phyloP scores from a whole-genome alignment of 2,329 filamentous ascomycete genomes.

The Trichoderma semiorbis region DNA sequence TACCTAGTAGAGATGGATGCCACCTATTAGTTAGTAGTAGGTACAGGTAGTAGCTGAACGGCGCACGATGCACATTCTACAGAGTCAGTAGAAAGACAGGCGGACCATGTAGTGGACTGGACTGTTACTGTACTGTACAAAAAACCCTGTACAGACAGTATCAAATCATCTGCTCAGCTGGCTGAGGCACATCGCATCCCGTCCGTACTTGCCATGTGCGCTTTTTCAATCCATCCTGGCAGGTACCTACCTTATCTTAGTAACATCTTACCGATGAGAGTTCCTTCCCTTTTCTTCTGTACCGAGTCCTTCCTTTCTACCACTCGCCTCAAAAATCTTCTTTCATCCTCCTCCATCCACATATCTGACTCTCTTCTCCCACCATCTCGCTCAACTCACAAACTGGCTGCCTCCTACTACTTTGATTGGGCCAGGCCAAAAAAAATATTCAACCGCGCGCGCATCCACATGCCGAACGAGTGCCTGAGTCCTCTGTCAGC shows the following conservation, averaged over 20 bases:
- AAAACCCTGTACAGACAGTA: not conserved
- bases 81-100: not conserved
- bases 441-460: not conserved
- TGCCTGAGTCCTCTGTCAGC: constrained; percentile 9
- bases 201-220: not conserved
- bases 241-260: not conserved
- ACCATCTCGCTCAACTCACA: not conserved
- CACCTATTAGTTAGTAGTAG: not conserved
- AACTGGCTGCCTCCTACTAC: not conserved
- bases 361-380: not conserved
- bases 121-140: not conserved
- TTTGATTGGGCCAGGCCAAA: not conserved
- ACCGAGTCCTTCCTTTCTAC: not conserved
- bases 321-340: not conserved
- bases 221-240: not conserved
- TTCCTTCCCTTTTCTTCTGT: not conserved
- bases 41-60: not conserved
- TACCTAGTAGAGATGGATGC: not conserved
- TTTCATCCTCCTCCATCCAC: not conserved
- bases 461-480: constrained; percentile 4
- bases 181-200: not conserved
- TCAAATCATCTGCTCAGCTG: not conserved
- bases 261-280: not conserved
- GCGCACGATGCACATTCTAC: not conserved
- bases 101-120: not conserved